Evolutionary conservation across 148 eudicot species (phyloP), one percentile per base, ranked within the genome.

Genomic region (Diospyros kaki): DNA sequence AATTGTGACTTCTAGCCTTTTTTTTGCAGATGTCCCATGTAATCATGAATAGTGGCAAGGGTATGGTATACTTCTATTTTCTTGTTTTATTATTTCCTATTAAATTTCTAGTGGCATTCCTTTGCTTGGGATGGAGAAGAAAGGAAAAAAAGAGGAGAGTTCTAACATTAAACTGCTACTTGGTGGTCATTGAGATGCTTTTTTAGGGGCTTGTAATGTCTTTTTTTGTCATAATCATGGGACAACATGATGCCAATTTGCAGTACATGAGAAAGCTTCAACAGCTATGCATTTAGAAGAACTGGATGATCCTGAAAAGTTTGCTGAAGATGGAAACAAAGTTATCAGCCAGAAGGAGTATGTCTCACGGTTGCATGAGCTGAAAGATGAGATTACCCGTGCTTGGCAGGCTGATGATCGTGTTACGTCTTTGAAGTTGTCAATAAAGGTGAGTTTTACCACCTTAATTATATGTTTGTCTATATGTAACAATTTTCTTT

Each of bases 341-440:
- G 64, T 50, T 53, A 83, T 91, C 64, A 82, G 87, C 76, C 91
- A 83, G 81, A 88, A 83, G 78, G 93, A 87, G 69, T 87, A 84
- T 82, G 74, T 83, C 62, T 80, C 84, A 65, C 84, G 86, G 58
- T 68, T 91, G 66, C 82, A 65, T 78, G 87, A 82, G 77, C 86
- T 91, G 59, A 89, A 87, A 76, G 86, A 83, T 79, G 84, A 91
- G 75, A 84, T 89, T 65, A 72, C 59, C n/a, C 81, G 61, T 80
- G 80, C 91, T 72, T 91, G 96, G 96, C 68, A 76, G 75, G 79
- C 84, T 64, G 85, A 78, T 79, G 91, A 91, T 71, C 89, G 89
- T 65, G 84, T 91, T 66, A 86, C 86, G 76, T 83, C 96, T 65
- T 80, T 91, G 76, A 83, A 83, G 83, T 77, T 91, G 83, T 83